Evolutionary conservation across 805 yeast species (phyloP), one percentile per base, ranked within the genome.

Genomic region (Ogataea pilisensis): DNA sequence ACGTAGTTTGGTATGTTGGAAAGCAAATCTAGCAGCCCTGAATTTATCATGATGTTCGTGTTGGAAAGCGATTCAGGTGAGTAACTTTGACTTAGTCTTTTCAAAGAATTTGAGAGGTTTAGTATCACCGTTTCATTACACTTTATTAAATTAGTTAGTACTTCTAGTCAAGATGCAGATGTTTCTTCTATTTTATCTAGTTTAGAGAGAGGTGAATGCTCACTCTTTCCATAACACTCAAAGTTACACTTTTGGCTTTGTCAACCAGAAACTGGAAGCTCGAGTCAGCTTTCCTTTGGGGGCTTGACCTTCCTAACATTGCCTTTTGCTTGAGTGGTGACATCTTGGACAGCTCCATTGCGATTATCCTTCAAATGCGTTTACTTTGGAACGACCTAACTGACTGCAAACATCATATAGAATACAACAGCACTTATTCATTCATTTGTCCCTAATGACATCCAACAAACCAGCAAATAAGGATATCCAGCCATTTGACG

Each of bases 181-280:
- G n/a, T n/a, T n/a, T n/a, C n/a, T n/a, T n/a, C n/a, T n/a, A n/a
- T n/a, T n/a, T n/a, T n/a, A n/a, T n/a, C n/a, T n/a, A n/a, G n/a
- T n/a, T n/a, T n/a, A n/a, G n/a, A n/a, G n/a, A n/a, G n/a, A n/a
- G 11, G 13, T 22, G 16, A 17, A 7, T 18, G 41, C 47, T 9
- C 32, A 51, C 55, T 34, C 38, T 49, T 20, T 38, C 40, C 7
- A 38, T 18, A 9, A 40, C 38, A 21, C 29, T 25, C 16, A 26
- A 13, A 4, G 46, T 27, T 5, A 46, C 24, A 18, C 17, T 43
- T 12, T 34, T 35, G 20, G 46, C 44, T 17, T 45, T 48, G 31
- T 45, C 50, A 9, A 51, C 28, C 18, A 51, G 31, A 29, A 41
- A 51, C 18, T 45, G 53, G 27, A 51, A 51, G 22, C 53, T 47